Evolutionary conservation across 1,284 basidiomycete genomes (phyloP).

Genomic region (Tetrapyrgos nigripes): DNA sequence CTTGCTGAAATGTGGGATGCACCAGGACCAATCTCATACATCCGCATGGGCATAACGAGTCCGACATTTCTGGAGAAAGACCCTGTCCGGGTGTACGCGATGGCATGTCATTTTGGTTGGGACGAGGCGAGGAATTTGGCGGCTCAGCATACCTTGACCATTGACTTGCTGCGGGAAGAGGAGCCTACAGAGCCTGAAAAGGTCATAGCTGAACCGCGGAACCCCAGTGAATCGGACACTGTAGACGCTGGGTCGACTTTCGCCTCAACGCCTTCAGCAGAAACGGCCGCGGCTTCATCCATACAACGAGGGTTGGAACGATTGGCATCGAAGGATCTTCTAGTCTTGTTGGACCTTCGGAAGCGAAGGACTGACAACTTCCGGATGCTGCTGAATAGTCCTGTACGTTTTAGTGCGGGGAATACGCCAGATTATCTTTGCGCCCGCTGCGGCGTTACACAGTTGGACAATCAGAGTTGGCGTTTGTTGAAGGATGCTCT

Average conservation of each 20-base stretch:
- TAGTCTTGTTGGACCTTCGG: conserved; percentile 45
- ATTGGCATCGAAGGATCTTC: conserved; percentile 40
- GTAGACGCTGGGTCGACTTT: neutral
- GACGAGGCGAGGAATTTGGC: conserved; percentile 44
- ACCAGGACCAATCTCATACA: conserved; percentile 41
- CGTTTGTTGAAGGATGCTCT: conserved; percentile 45
- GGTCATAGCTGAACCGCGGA: too few species aligned
- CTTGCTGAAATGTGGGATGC: conserved; percentile 55
- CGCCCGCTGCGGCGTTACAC: conserved; percentile 44
- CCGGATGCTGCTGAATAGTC: conserved; percentile 44
- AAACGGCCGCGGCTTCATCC: neutral
- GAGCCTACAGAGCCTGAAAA: conserved; percentile 30
- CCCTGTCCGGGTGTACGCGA: conserved; percentile 46
- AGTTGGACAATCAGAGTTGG: conserved; percentile 49
- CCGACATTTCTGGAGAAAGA: conserved; percentile 37
- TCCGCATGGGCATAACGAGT: conserved; percentile 42
- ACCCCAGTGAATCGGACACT: neutral
- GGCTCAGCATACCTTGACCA: conserved; percentile 42
- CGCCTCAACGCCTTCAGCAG: neutral
- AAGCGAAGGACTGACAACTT: conserved; percentile 45
- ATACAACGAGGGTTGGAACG: conserved; percentile 5
- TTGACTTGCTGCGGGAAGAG: conserved; percentile 39
- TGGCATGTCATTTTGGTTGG: conserved; percentile 52
- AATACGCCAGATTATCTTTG: conserved; percentile 41
- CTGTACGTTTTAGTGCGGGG: conserved; percentile 49